Evolutionary conservation across 495 filamentous ascomycete genomes (phyloP), one percentile per base, ranked within the genome.

Genomic region (Aspergillus sclerotiicarbonarius): DNA sequence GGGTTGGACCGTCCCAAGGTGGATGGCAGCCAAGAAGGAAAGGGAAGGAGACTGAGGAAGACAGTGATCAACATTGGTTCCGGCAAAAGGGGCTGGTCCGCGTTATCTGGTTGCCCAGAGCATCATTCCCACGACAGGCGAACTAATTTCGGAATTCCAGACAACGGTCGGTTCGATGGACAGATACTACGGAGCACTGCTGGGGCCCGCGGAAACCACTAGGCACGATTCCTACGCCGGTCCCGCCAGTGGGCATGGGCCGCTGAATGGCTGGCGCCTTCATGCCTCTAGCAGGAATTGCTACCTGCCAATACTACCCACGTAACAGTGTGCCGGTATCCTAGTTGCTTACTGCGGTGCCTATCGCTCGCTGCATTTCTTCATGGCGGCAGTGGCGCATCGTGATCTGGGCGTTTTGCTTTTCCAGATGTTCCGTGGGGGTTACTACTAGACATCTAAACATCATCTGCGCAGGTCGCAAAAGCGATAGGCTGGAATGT

Each of bases 21-120:
- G 43, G 15, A 60, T n/a, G 46, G 48, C 21, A 51, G 52, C 43
- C 16, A 54, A 54, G 32, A 52, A 50, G 16, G 31, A 54, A 51
- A 45, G 39, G 19, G 35, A 50, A 32, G 13, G n/a, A 49, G 29
- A 49, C 33, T 13, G 30, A 15, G 29, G 25, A 31, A n/a, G 47
- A 31, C 25, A 25, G 25, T 25, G 25, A 25, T 25, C 25, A 25
- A 25, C 25, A 25, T 25, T 25, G 25, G 25, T 25, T 5, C 25
- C 25, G 13, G 37, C 13, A n/a, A 41, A 41, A 41, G n/a, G 37
- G 37, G 37, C 7, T 12, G 37, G 15, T 37, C 35, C 35, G 35
- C 2, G 35, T 37, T 8, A 37, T 37, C 37, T 41, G 37, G 37
- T 41, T n/a, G 37, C 13, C 37, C 37, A 41, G 13, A 41, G 13